Evolutionary conservation across 805 yeast genomes (phyloP).

Genomic region (Wickerhamomyces tratensis): DNA sequence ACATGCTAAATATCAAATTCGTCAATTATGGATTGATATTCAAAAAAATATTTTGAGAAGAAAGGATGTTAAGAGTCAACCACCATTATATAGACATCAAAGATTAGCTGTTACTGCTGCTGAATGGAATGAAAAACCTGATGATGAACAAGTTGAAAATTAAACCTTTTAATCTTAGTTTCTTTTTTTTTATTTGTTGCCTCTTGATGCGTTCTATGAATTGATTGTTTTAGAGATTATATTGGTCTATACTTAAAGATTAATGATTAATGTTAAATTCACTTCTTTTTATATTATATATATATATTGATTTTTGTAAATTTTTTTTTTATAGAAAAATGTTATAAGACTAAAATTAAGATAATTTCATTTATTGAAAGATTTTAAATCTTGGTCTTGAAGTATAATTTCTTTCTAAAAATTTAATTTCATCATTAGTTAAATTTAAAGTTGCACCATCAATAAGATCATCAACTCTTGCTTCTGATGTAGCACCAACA

Average conservation of each 20-base stretch:
- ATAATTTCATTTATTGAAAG: too few species aligned
- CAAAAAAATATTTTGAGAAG: constrained; percentile 37
- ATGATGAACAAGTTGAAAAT: constrained; percentile 39
- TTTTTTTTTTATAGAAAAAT: too few species aligned
- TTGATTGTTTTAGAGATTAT: too few species aligned
- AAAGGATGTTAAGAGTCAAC: constrained; percentile 34
- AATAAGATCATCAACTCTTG: constrained; percentile 44
- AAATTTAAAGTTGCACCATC: constrained; percentile 31
- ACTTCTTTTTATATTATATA: too few species aligned
- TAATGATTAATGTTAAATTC: too few species aligned
- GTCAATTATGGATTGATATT: constrained; percentile 30
- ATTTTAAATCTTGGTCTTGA: constrained; percentile 7
- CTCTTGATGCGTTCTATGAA: too few species aligned
- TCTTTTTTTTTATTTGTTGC: neutral
- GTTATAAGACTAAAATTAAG: too few species aligned
- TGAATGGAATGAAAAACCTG: constrained; percentile 56
- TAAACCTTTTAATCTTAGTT: constrained; percentile 1
- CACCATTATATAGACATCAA: constrained; percentile 48
- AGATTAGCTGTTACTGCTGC: constrained; percentile 51
- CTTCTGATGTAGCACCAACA: constrained; percentile 38
- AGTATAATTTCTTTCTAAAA: constrained; percentile 14
- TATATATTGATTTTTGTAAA: too few species aligned
- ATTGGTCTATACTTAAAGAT: too few species aligned
- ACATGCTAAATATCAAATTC: constrained; percentile 42
- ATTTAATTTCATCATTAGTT: constrained; percentile 11